Base-by-base conservation (phyloP, 345 rosid species). In the Ceriops tagal region DNA sequence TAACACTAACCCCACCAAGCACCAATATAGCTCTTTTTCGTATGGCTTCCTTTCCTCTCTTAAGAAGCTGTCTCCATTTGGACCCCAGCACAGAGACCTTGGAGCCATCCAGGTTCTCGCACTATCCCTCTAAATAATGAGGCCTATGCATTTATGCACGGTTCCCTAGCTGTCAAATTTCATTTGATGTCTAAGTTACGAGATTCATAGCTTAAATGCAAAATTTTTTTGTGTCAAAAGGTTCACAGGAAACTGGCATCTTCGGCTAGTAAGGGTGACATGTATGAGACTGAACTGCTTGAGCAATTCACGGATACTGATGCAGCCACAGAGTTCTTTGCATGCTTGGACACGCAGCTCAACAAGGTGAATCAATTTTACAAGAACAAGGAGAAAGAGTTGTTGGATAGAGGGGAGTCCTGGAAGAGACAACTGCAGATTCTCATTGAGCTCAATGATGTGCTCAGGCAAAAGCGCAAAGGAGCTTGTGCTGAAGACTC, bases 311-410 rank as follows among this genome's bases (percentile, higher is more conserved):
- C 82, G 22, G 99, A 92, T 69, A 79, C 81, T 1, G 98, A 89
- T 35, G 93, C 96, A 52, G 89, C 87, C 16, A 83, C 79, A 71
- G 98, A 84, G 62, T 96, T 90, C 74, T 96, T 96, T 62, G 47
- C 74, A 21, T 85, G 98, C 63, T 78, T 96, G 53, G 99, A 96
- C 79, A 35, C 21, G 58, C 96, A 96, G 59, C 96, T 96, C n/a
- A 96, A 92, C 83, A 96, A 96, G 64, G 99, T 90, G 77, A 96
- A 92, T 70, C 90, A 87, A 20, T 96, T 96, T 69, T 96, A 87
- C 75, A 85, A 76, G 72, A 73, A 78, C 18, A 96, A 89, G 68
- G 99, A 96, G 88, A 86, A 83, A 57, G 97, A 90, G 83, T 92
- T 96, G 81, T 24, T 90, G 83, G 96, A 88, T 34, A 92, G 99